Percentiles rank a stretch among this genome's conserved stretches.
Evolutionary conservation across 140 eudicot species (phyloP).

Genomic region (Senecio squalidus): DNA sequence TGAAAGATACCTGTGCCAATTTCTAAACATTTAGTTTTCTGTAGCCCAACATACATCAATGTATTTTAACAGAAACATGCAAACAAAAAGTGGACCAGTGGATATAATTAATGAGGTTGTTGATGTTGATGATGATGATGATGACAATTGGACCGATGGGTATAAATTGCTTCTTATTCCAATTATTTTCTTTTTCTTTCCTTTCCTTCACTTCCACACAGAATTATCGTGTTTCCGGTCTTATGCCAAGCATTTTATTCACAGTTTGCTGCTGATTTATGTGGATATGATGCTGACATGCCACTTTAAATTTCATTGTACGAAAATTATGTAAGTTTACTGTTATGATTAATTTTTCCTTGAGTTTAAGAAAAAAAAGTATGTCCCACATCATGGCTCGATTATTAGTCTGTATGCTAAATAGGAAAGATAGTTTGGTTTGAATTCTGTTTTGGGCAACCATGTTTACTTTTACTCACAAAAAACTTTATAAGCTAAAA

Average conservation of each 20-base stretch:
- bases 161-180: too few relatives aligned
- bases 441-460: too few relatives aligned
- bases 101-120: too few relatives aligned
- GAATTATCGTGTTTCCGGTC: neutral
- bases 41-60: neutral
- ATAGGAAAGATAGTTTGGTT: too few relatives aligned
- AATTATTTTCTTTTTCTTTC: neutral
- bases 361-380: neutral
- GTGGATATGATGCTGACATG: neutral
- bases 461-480: too few relatives aligned
- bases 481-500: too few relatives aligned
- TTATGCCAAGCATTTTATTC: neutral
- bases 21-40: conserved; percentile 6
- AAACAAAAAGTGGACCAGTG: neutral
- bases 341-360: neutral
- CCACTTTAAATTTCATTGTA: neutral
- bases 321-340: neutral
- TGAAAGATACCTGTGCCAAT: conserved; percentile 81
- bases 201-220: neutral
- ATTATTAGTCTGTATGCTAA: neutral
- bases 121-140: too few relatives aligned
- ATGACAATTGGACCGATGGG: too few relatives aligned
- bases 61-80: neutral
- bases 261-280: too few relatives aligned
- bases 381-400: neutral